Evolutionary conservation across 495 filamentous ascomycete species (phyloP), one percentile per base, ranked within the genome.

Genomic region (Corynascus novoguineensis): DNA sequence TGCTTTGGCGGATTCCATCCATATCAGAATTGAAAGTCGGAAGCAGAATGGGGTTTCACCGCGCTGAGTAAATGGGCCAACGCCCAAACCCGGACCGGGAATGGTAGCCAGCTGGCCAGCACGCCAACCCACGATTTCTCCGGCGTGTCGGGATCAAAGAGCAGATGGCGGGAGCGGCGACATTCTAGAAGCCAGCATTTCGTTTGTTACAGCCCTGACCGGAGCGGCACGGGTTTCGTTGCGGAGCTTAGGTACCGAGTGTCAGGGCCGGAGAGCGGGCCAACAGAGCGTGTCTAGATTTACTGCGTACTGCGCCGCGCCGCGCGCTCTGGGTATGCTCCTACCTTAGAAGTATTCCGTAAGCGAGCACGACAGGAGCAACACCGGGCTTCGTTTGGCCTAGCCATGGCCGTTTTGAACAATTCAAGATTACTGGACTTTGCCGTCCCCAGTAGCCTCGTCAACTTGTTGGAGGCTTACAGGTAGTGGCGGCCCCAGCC

Each of bases 271-370:
- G 17, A 29, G 28, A 10, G 38, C 22, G 51, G 51, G 52, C 22
- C 41, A 55, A 55, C 52, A 49, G 11, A 19, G 28, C 15, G 14
- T 22, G 2, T n/a, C n/a, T n/a, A 49, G 25, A 40, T 27, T 21
- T 25, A 17, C 59, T 55, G 53, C 32, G 46, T 53, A 53, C 31
- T 57, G 53, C 31, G 59, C n/a, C n/a, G n/a, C n/a, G n/a, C n/a
- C n/a, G n/a, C n/a, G 53, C 53, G 53, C 58, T 10, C 32, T 21
- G 34, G 6, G 17, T 41, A 19, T 31, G 47, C 2, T 41, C 12
- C 22, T 32, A 46, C 1, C n/a, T n/a, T n/a, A n/a, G n/a, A n/a
- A n/a, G n/a, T n/a, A n/a, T n/a, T n/a, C n/a, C n/a, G n/a, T 40
- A 22, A 40, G 14, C 5, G 25, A 14, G 28, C 24, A 24, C 3